Evolutionary conservation across 1,284 basidiomycete species (phyloP).

Genomic region (Sporisorium reilianum): DNA sequence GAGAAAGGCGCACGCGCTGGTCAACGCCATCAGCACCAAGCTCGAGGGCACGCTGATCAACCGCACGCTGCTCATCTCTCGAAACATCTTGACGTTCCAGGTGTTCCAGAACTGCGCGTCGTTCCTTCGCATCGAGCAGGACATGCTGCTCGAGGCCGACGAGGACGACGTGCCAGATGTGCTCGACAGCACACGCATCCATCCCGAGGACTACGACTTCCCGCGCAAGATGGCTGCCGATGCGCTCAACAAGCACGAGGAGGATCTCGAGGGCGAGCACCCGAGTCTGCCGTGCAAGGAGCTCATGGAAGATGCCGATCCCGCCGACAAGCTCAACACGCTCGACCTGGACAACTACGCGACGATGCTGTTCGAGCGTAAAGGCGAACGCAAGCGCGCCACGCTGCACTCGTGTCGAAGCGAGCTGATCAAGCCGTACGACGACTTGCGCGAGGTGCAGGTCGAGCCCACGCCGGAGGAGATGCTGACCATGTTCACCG

Average conservation of each 20-base stretch:
- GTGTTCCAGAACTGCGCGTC: conserved; percentile 75
- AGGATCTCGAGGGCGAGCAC: conserved; percentile 66
- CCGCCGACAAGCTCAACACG: conserved; percentile 85
- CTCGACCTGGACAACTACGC: conserved; percentile 97
- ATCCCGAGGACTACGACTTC: conserved; percentile 97
- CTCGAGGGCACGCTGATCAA: conserved; percentile 65
- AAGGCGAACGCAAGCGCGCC: conserved; percentile 73
- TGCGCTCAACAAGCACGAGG: conserved; percentile 80
- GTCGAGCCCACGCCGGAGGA: conserved; percentile 80
- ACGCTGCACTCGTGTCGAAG: conserved; percentile 81
- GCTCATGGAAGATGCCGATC: conserved; percentile 86
- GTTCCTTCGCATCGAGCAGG: conserved; percentile 77
- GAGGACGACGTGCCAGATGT: conserved; percentile 83
- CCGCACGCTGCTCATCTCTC: conserved; percentile 57
- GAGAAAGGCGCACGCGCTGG: conserved; percentile 87
- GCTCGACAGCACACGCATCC: conserved; percentile 93
- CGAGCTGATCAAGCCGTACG: conserved; percentile 87
- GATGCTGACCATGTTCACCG: conserved; percentile 92
- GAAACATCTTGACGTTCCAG: conserved; percentile 54
- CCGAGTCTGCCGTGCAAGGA: conserved; percentile 70
- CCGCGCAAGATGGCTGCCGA: conserved; percentile 99
- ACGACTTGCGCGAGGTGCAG: conserved; percentile 82
- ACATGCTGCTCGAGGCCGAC: conserved; percentile 72
- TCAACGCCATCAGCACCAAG: conserved; percentile 71
- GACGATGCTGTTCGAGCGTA: conserved; percentile 76